Base-by-base conservation (phyloP, 192 early-diverging fungal species). In the Coemansia sp. region DNA sequence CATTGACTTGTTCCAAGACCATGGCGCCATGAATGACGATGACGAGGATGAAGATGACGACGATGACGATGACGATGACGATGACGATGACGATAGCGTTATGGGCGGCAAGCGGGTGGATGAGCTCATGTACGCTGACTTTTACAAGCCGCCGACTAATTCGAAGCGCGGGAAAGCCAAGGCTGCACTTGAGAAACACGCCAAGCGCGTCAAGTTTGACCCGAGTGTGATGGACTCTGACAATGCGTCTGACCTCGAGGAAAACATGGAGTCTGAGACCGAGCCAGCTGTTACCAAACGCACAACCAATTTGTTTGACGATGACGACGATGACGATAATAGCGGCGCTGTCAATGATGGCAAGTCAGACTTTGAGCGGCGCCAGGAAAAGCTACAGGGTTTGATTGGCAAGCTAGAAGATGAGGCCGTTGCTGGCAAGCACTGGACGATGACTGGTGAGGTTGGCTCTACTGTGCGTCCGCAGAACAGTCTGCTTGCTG, bases 401-500 rank as follows among this genome's bases (percentile, higher is more conserved):
- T 84, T 89, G 65, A 98, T 98, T 61, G 76, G 84, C 14, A 79
- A 83, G 60, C 83, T 96, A n/a, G 97, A 99, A 67, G 79, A 84
- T 47, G 94, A 97, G 69, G 90, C 90, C 7, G 76, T 98, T 8
- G 86, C 83, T 23, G 81, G 79, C 14, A 93, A 92, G 73, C 83
- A 95, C 55, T 99, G 97, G 97, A 88, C 92, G 18, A 76, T 96
- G 69, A 84, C 78, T 11, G 97, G 97, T 56, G 97, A 99, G 77
- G 89, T 89, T 6, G 82, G 76, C 26, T 83, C 89, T 6, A 89
- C 84, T 20, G 81, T 80, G n/a, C 87, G 97, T 21, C 97, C 97
- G 17, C 62, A 93, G 36, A 93, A 99, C 82, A 94, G 93, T 70
- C 82, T 99, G 50, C 78, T 99, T 38, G 95, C 92, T 70, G 94